A percentile compares a stretch with the other conserved stretches of the same genome.
Evolutionary conservation across 1,284 basidiomycete species (phyloP).

Genomic region (Kwoniella shivajii): DNA sequence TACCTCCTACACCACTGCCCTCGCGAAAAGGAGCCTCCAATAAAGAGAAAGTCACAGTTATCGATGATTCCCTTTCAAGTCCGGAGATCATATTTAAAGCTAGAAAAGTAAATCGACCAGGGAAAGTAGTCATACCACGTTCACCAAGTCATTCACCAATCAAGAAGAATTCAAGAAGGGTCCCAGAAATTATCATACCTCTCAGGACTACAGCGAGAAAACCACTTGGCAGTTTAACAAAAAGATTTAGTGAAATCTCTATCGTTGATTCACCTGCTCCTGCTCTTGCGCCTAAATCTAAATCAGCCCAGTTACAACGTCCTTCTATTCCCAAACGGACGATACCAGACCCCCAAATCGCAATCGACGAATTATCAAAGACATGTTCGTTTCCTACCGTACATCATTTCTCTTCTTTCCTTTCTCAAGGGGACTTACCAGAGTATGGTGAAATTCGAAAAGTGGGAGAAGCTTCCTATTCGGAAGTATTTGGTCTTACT

Average conservation of each 20-base stretch:
- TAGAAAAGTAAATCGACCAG: slow-evolving; percentile 10
- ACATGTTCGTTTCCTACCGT: slow-evolving; percentile 3
- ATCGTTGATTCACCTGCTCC: not conserved
- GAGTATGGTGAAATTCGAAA: slow-evolving; percentile 61
- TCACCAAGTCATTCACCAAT: not conserved
- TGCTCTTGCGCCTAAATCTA: not conserved
- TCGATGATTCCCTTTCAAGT: slow-evolving; percentile 2
- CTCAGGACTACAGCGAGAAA: not conserved
- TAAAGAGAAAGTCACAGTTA: not conserved
- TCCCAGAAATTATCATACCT: slow-evolving; percentile 20
- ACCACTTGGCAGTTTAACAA: not conserved
- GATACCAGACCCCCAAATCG: not conserved
- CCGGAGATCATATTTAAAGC: slow-evolving; percentile 9
- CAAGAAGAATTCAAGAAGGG: slow-evolving; percentile 10
- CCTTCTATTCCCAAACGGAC: not conserved
- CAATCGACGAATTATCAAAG: not conserved
- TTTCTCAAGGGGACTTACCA: slow-evolving; percentile 4
- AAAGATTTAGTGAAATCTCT: not conserved
- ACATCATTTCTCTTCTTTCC: slow-evolving; percentile 13
- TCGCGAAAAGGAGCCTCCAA: not conserved
- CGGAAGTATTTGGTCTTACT: slow-evolving; percentile 88
- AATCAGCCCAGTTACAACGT: no score
- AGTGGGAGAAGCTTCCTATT: slow-evolving; percentile 94
- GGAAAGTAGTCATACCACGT: slow-evolving; percentile 14
- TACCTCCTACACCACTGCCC: slow-evolving; percentile 6